Evolutionary conservation across 192 early-diverging fungal species (phyloP).

Genomic region (Podila horticola): DNA sequence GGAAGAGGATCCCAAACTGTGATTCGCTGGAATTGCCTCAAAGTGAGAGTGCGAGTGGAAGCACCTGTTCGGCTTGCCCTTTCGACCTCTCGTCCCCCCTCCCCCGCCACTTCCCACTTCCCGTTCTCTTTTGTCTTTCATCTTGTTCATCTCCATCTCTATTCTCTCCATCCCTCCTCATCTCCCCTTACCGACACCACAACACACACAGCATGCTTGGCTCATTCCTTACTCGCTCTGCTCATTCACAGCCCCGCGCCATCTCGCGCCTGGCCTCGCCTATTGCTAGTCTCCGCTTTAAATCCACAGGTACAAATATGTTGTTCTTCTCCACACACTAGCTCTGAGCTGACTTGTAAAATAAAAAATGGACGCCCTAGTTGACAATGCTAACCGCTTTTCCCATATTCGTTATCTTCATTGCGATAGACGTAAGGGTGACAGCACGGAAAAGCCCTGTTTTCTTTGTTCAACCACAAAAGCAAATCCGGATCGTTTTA

Average conservation of each 20-base stretch:
- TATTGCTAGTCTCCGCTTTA: conserved; percentile 33
- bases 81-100: not conserved
- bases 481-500: not conserved
- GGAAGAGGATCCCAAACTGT: no score
- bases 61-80: not conserved
- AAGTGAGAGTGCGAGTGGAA: not conserved
- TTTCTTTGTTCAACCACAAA: not conserved
- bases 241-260: conserved; percentile 20
- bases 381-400: not conserved
- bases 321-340: not conserved
- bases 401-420: no score
- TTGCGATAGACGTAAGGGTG: conserved; percentile 3
- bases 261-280: conserved; percentile 24
- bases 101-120: not conserved
- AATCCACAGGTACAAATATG: conserved; percentile 38
- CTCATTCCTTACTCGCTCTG: conserved; percentile 50
- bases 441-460: not conserved
- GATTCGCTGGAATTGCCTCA: no score
- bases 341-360: no score
- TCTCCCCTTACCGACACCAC: not conserved
- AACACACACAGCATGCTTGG: conserved; percentile 19
- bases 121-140: not conserved
- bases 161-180: not conserved
- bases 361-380: not conserved
- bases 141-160: conserved; percentile 5